Evolutionary conservation across 768 basidiomycete genomes (phyloP).

Genomic region (Tricholoma terreum): DNA sequence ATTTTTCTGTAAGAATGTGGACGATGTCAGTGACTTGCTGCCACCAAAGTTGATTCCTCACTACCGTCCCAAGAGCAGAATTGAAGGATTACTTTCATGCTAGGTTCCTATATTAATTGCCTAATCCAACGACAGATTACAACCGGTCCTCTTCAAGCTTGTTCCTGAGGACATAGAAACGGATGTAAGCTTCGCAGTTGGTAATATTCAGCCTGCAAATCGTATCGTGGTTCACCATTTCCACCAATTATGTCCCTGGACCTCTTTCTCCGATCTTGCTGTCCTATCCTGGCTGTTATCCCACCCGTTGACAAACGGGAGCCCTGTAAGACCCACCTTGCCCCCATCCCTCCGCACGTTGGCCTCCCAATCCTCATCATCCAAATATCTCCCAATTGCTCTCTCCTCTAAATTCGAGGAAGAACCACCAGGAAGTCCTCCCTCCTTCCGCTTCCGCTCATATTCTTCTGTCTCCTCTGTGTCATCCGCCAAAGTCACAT

Average conservation of each 20-base stretch:
- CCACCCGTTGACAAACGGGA: not conserved
- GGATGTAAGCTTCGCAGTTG: not conserved
- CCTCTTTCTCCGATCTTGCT: constrained; percentile 1
- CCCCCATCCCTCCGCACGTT: constrained; percentile 9
- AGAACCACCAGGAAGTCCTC: not conserved
- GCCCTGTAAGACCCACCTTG: not conserved
- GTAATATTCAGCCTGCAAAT: not conserved
- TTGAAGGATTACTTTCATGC: too few species aligned
- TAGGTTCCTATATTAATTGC: too few species aligned
- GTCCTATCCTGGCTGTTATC: not conserved
- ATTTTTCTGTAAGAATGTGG: too few species aligned
- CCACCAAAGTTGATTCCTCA: too few species aligned
- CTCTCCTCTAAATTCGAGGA: constrained; percentile 38
- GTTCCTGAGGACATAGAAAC: too few species aligned
- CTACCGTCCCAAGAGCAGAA: too few species aligned
- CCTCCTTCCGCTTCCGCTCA: constrained; percentile 21
- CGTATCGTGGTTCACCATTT: not conserved
- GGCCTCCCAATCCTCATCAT: constrained; percentile 70
- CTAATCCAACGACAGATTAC: too few species aligned
- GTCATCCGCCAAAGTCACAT: constrained; percentile 64
- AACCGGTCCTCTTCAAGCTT: too few species aligned
- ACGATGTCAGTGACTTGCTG: too few species aligned
- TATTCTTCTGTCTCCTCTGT: constrained; percentile 29
- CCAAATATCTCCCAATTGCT: constrained; percentile 59
- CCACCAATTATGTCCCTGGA: not conserved